Percentiles rank a stretch among this genome's conserved stretches.
These are phyloP conservation scores for Ceratobasidium sp. DNA, from an alignment of 1,284 basidiomycete species.

Conservation along the genomic window DNA sequence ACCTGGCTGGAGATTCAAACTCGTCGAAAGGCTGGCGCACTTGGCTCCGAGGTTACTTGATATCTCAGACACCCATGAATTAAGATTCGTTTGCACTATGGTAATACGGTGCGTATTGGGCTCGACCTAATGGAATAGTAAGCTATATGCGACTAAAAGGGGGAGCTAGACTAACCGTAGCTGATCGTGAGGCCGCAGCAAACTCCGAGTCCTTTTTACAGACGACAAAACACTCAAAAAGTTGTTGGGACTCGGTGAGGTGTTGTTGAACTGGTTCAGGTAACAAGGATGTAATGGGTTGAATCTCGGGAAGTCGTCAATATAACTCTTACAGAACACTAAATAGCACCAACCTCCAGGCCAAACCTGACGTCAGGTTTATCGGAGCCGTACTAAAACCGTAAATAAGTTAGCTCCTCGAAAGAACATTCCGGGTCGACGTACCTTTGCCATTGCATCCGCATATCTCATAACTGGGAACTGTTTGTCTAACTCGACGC, in stretches of 20 bases:
- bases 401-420: constrained; percentile 44
- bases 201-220: constrained; percentile 28
- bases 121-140: constrained; percentile 6
- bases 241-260: constrained; percentile 1
- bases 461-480: constrained; percentile 88
- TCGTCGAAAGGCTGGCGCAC: constrained; percentile 7
- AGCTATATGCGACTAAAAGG: background rate
- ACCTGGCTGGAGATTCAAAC: constrained; percentile 4
- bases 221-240: constrained; percentile 45
- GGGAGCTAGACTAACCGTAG: background rate
- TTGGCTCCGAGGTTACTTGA: constrained; percentile 53
- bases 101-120: constrained; percentile 57
- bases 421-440: constrained; percentile 53
- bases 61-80: constrained; percentile 65
- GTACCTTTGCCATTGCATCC: constrained; percentile 86
- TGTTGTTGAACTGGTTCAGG: constrained; percentile 54
- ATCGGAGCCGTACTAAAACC: constrained; percentile 87
- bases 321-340: background rate
- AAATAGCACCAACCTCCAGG: constrained; percentile 73
- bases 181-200: constrained; percentile 1
- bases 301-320: constrained; percentile 60
- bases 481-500: constrained; percentile 67
- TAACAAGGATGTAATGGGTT: constrained; percentile 66
- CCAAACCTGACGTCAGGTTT: constrained; percentile 94
- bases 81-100: constrained; percentile 62